phyloP scores from a whole-genome alignment of 1,139 yeast genomes.

The Hemisphaericaspora xylofermentans region DNA sequence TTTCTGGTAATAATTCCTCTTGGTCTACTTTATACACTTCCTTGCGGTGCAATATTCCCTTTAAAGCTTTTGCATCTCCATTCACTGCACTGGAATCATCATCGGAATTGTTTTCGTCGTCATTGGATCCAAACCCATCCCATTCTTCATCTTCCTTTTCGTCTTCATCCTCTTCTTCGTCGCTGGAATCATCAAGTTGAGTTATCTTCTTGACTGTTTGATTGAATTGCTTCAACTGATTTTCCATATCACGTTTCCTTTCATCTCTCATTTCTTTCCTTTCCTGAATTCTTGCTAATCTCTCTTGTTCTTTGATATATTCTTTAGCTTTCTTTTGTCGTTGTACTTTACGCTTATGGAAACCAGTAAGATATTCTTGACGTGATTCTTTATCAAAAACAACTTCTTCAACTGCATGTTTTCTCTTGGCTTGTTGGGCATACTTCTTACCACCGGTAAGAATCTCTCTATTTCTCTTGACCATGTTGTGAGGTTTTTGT shows the following conservation, averaged over 20 bases:
- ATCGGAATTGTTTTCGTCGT: constrained; percentile 19
- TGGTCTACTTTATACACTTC: constrained; percentile 50
- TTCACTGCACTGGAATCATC: constrained; percentile 19
- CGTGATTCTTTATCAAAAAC: constrained; percentile 74
- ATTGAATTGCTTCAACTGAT: constrained; percentile 58
- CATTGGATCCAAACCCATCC: constrained; percentile 32
- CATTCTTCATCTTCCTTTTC: constrained; percentile 28
- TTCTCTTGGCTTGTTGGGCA: constrained; percentile 61
- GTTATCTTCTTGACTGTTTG: constrained; percentile 50
- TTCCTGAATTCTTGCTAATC: constrained; percentile 73
- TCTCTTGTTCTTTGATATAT: constrained; percentile 71
- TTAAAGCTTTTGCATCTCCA: constrained; percentile 17
- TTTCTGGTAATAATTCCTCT: constrained; percentile 29
- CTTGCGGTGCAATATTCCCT: constrained; percentile 42
- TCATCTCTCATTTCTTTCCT: constrained; percentile 70
- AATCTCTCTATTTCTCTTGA: constrained; percentile 68
- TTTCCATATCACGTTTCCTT: constrained; percentile 62
- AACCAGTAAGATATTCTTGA: constrained; percentile 85
- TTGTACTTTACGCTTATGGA: constrained; percentile 87
- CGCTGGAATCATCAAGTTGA: constrained; percentile 31
- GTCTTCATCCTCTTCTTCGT: constrained; percentile 26
- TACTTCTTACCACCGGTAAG: constrained; percentile 86
- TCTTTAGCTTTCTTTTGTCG: constrained; percentile 85
- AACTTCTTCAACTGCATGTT: constrained; percentile 75
- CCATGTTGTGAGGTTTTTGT: constrained; percentile 2